phyloP scores from a whole-genome alignment of 257 asterid genomes.

The Gentiana dahurica region DNA sequence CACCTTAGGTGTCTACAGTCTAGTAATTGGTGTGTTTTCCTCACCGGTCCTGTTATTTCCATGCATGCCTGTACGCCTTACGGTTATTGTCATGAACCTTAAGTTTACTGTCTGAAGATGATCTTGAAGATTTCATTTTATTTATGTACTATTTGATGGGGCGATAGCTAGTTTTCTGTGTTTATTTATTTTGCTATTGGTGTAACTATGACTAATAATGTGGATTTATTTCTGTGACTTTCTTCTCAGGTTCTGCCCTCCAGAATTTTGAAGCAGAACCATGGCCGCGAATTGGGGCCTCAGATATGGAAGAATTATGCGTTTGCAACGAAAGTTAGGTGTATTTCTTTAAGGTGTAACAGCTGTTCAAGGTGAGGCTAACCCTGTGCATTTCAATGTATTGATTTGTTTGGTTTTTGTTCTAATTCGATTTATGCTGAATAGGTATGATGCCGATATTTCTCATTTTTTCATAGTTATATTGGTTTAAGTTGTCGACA shows the following conservation, averaged over 20 bases:
- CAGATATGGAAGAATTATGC: not conserved
- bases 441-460: no score
- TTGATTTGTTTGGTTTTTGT: not conserved
- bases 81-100: not conserved
- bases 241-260: slow-evolving; percentile 1
- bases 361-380: slow-evolving; percentile 9
- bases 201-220: not conserved
- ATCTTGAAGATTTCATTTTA: not conserved
- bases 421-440: no score
- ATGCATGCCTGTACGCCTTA: not conserved
- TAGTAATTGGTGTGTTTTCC: not conserved
- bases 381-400: not conserved
- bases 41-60: not conserved
- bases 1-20: not conserved
- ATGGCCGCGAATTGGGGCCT: not conserved
- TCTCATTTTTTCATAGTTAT: no score
- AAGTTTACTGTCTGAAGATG: not conserved
- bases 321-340: slow-evolving; percentile 1
- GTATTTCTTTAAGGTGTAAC: slow-evolving; percentile 12
- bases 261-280: not conserved
- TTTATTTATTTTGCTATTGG: no score
- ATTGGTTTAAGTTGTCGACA: no score
- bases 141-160: not conserved
- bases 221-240: not conserved
- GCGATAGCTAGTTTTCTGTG: no score